phyloP scores from a whole-genome alignment of 2,329 filamentous ascomycete species.

The Juglanconis juglandina region DNA sequence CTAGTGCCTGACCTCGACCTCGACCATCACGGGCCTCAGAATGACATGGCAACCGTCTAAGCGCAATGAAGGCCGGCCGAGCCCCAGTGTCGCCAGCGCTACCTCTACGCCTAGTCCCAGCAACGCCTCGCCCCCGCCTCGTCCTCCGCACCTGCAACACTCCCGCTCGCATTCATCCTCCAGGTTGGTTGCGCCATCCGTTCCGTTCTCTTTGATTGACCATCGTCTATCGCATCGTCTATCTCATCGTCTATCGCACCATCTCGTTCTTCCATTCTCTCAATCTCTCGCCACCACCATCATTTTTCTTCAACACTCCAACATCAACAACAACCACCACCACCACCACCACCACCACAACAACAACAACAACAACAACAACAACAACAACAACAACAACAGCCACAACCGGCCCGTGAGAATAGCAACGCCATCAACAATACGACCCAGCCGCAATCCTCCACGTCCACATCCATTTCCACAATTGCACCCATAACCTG shows the following conservation, averaged over 20 bases:
- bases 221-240: not conserved
- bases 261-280: not conserved
- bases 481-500: too few relatives aligned
- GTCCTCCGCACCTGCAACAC: conserved; percentile 2
- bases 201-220: not conserved
- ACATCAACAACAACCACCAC: not conserved
- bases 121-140: conserved; percentile 3
- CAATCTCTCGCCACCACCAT: not conserved
- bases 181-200: conserved; percentile 10
- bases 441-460: not conserved
- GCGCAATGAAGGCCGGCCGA: conserved; percentile 16
- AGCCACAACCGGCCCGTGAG: not conserved
- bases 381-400: not conserved
- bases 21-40: not conserved
- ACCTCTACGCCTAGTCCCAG: conserved; percentile 4
- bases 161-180: conserved; percentile 7
- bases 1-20: not conserved
- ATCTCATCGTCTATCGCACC: not conserved
- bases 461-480: not conserved
- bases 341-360: not conserved
- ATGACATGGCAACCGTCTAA: conserved; percentile 19
- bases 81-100: conserved; percentile 1
- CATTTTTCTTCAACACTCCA: not conserved
- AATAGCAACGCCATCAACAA: not conserved
- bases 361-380: not conserved